Conservation (phyloP, 345 rosid species). For the Eucalyptus regnans region DNA sequence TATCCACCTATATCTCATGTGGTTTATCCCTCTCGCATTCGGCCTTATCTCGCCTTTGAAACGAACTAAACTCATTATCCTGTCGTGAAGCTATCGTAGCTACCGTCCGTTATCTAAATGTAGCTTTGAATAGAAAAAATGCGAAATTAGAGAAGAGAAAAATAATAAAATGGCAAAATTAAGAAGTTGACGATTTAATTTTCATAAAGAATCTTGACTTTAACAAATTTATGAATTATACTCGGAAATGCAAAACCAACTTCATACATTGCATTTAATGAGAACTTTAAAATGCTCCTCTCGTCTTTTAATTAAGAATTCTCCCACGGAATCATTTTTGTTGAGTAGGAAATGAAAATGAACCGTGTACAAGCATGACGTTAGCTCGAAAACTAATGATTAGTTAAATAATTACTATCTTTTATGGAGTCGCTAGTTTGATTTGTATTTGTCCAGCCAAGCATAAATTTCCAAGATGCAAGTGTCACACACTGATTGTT, state of each 20-base stretch:
- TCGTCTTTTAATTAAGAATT: background rate
- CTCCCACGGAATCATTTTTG: background rate
- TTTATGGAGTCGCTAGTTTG: background rate
- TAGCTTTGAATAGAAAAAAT: background rate
- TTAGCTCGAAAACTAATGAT: background rate
- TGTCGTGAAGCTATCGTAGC: background rate
- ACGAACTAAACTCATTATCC: background rate
- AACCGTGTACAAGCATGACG: background rate
- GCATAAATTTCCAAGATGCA: background rate
- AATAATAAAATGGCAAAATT: background rate
- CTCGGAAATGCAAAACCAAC: background rate
- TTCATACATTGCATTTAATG: background rate
- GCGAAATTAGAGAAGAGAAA: too few species aligned
- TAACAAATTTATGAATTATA: background rate
- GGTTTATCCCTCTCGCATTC: background rate
- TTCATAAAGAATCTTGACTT: background rate
- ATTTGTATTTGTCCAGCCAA: background rate
- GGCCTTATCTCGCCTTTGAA: too few species aligned
- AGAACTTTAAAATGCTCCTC: background rate
- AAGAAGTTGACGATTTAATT: background rate
- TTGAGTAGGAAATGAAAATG: background rate
- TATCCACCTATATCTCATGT: accelerated
- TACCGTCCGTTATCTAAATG: background rate
- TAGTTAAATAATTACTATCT: background rate
- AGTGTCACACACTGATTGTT: accelerated